phyloP scores from a whole-genome alignment of 2,329 filamentous ascomycete genomes.

The Fonsecaea monophora region DNA sequence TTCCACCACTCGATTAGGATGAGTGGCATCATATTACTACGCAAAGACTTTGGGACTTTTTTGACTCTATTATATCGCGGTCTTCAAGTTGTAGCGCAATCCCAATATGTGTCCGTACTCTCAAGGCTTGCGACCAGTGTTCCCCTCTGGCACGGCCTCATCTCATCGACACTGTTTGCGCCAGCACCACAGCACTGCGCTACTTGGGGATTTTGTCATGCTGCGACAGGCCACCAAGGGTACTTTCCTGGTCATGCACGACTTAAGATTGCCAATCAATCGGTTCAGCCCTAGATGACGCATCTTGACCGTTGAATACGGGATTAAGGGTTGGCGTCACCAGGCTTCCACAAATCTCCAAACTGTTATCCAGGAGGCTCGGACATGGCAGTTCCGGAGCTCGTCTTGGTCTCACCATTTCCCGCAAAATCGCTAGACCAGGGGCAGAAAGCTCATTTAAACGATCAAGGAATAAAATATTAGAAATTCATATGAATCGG shows the following conservation, averaged over 20 bases:
- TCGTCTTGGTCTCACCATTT: conserved; percentile 26
- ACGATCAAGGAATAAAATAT: not conserved
- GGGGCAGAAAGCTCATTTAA: conserved; percentile 13
- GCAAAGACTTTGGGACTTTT: not conserved
- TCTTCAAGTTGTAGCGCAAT: not conserved
- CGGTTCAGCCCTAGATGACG: conserved; percentile 8
- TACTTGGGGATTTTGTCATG: conserved; percentile 8
- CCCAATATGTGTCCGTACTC: not conserved
- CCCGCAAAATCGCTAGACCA: conserved; percentile 3
- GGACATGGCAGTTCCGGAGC: conserved; percentile 22
- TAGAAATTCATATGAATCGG: conserved; percentile 7
- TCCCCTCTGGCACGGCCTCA: not conserved
- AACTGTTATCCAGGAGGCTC: conserved; percentile 18
- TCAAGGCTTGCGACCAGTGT: not conserved
- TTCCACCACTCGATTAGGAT: conserved; percentile 17
- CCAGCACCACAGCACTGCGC: not conserved
- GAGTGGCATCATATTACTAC: not conserved
- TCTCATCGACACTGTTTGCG: not conserved
- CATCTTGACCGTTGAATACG: conserved; percentile 4
- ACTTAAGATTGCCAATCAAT: conserved; percentile 15
- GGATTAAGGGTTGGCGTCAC: not conserved
- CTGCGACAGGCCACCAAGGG: conserved; percentile 13
- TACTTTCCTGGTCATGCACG: not conserved
- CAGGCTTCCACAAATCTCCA: conserved; percentile 3
- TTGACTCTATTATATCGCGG: not conserved